Evolutionary conservation across 345 rosid genomes (phyloP).

Genomic region (Citrus inodora): DNA sequence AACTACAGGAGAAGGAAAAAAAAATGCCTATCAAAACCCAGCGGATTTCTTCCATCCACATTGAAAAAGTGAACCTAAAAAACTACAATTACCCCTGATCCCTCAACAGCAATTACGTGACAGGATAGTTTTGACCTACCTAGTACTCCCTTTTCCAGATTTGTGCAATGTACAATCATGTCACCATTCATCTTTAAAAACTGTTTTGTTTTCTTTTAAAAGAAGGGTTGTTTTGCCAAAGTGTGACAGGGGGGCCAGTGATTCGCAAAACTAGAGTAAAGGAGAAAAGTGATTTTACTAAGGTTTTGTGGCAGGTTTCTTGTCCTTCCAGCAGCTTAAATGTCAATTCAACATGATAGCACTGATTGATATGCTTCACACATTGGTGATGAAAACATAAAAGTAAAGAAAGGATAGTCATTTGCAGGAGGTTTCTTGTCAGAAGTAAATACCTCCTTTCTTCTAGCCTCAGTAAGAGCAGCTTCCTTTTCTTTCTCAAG

Average conservation of each 20-base stretch:
- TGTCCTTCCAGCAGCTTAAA: neutral
- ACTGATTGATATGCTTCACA: neutral
- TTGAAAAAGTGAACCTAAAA: neutral
- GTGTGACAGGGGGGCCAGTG: neutral
- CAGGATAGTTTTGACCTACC: neutral
- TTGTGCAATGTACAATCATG: neutral
- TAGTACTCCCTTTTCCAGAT: neutral
- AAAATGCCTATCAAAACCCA: neutral
- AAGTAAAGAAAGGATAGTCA: neutral
- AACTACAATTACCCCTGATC: neutral
- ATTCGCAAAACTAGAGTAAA: neutral
- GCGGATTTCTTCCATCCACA: neutral
- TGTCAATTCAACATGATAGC: neutral
- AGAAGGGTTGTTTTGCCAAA: neutral
- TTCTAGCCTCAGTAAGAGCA: slow-evolving; percentile 58
- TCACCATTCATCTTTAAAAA: neutral
- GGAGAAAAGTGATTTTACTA: neutral
- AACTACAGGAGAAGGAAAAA: neutral
- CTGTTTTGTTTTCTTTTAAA: neutral
- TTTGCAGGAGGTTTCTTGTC: neutral
- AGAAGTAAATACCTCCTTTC: slow-evolving; percentile 59
- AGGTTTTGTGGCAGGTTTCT: neutral
- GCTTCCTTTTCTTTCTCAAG: slow-evolving; percentile 86
- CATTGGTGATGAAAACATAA: neutral
- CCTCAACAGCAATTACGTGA: neutral